phyloP scores from a whole-genome alignment of 495 filamentous ascomycete species.

The Pseudoneurospora amorphoporcata region DNA sequence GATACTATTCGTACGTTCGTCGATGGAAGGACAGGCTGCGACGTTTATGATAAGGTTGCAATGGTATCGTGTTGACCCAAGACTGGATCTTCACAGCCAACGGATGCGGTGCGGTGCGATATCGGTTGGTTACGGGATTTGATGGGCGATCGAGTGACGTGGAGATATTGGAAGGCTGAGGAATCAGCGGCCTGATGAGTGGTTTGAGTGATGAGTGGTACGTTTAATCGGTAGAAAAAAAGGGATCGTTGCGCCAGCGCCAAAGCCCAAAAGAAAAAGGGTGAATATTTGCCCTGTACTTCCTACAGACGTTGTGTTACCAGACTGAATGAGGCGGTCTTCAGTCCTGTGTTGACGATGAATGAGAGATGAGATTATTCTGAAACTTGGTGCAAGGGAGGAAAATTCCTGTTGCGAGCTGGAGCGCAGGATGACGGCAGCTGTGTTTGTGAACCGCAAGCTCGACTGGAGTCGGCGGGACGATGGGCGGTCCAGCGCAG shows the following conservation, averaged over 20 bases:
- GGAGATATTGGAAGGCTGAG: not conserved
- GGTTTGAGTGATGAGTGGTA: not conserved
- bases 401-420: not conserved
- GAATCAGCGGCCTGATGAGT: not conserved
- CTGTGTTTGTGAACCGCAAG: not conserved
- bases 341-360: not conserved
- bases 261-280: not conserved
- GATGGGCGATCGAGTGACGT: not conserved
- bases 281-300: not conserved
- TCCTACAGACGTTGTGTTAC: not conserved
- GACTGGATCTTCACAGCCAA: not conserved
- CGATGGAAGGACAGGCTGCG: not conserved
- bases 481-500: not conserved
- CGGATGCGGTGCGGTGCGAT: not conserved
- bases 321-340: not conserved
- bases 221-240: not conserved
- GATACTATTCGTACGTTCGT: not conserved
- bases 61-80: not conserved
- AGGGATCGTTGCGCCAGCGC: not conserved
- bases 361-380: not conserved
- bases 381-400: not conserved
- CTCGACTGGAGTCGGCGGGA: not conserved
- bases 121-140: not conserved
- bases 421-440: not conserved
- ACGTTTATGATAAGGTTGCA: not conserved